A percentile compares a stretch with the other conserved stretches of the same genome.
phyloP scores from a whole-genome alignment of 2,329 filamentous ascomycete genomes.

The Sarocladiaceae sp. region DNA sequence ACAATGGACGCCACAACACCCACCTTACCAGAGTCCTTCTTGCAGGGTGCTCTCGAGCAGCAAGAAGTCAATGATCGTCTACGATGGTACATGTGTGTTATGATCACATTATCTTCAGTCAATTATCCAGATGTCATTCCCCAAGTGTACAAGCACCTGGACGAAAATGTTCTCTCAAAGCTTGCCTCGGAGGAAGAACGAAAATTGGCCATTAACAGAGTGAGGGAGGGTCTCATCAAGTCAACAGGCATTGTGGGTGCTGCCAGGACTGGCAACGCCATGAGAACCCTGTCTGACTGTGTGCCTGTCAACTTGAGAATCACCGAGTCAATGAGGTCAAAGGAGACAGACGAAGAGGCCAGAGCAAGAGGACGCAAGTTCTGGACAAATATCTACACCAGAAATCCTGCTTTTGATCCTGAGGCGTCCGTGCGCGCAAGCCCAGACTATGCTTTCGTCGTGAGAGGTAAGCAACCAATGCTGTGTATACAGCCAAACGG shows the following conservation, averaged over 20 bases:
- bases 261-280: slow-evolving; percentile 14
- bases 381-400: slow-evolving; percentile 13
- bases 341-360: slow-evolving; percentile 10
- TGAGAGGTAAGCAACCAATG: too few relatives aligned
- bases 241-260: slow-evolving; percentile 14
- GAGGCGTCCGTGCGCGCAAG: slow-evolving; percentile 14
- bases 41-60: slow-evolving; percentile 3
- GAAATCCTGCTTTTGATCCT: slow-evolving; percentile 14
- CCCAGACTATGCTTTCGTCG: slow-evolving; percentile 15
- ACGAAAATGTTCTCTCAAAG: slow-evolving; percentile 6
- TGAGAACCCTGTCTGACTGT: slow-evolving; percentile 12
- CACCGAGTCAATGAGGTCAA: slow-evolving; percentile 11
- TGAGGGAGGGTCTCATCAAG: slow-evolving; percentile 15
- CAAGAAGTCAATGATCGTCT: not conserved
- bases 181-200: slow-evolving; percentile 10
- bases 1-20: slow-evolving; percentile 10
- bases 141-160: slow-evolving; percentile 13
- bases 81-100: slow-evolving; percentile 15
- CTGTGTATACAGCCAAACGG: too few relatives aligned
- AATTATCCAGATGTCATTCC: slow-evolving; percentile 16
- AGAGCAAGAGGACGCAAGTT: slow-evolving; percentile 12
- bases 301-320: slow-evolving; percentile 10
- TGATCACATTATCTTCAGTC: slow-evolving; percentile 13
- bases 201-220: slow-evolving; percentile 1
- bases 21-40: slow-evolving; percentile 6